Conservation (phyloP, 192 early-diverging fungal genomes). For the Tieghemiomyces parasiticus region DNA sequence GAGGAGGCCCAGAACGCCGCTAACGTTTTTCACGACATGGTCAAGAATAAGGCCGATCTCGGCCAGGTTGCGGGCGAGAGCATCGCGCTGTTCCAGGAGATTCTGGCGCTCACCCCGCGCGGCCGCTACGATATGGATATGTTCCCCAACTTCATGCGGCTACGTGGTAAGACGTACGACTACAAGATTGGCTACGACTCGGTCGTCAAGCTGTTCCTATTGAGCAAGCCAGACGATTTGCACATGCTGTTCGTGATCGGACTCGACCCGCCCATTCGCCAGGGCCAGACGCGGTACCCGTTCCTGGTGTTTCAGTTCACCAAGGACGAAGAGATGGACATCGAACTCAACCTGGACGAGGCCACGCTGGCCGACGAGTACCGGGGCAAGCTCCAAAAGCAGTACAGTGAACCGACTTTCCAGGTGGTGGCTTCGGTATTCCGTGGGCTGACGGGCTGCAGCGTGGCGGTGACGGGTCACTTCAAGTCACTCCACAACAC, state of each 20-base stretch:
- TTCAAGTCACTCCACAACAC: constrained; percentile 58
- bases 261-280: constrained; percentile 90
- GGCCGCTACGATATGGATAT: constrained; percentile 94
- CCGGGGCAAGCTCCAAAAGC: constrained; percentile 57
- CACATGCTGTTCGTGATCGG: constrained; percentile 89
- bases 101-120: constrained; percentile 81
- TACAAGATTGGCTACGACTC: constrained; percentile 87
- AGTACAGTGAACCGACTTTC: constrained; percentile 76
- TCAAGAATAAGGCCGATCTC: constrained; percentile 83
- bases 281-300: constrained; percentile 92
- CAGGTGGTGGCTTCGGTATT: constrained; percentile 78
- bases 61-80: constrained; percentile 74
- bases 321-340: constrained; percentile 76
- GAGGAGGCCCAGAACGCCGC: constrained; percentile 25
- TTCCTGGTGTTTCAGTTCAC: constrained; percentile 95
- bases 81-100: constrained; percentile 78
- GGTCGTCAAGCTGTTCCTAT: constrained; percentile 70
- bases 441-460: constrained; percentile 61
- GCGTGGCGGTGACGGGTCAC: constrained; percentile 48
- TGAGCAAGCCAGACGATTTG: constrained; percentile 86
- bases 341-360: constrained; percentile 68
- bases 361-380: constrained; percentile 52
- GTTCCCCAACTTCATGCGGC: constrained; percentile 75
- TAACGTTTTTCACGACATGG: constrained; percentile 69
- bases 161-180: constrained; percentile 96